phyloP scores from a whole-genome alignment of 371 early-diverging fungal species.

The Rhizomucor pusillus region DNA sequence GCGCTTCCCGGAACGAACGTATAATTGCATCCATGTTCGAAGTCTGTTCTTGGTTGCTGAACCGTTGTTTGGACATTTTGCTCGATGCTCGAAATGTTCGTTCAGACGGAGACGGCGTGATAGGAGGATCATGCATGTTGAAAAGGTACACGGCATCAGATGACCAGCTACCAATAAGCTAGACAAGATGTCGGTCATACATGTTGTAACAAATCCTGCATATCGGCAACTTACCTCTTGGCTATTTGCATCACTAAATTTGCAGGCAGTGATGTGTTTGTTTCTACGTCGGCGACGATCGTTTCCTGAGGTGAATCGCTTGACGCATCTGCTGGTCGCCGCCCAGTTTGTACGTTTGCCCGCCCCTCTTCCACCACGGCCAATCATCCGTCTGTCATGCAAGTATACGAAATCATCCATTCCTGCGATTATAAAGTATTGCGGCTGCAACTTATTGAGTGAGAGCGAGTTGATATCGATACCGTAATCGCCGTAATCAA shows the following conservation, averaged over 20 bases:
- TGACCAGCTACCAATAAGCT: conserved; percentile 67
- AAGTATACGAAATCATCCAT: conserved; percentile 54
- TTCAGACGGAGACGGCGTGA: conserved; percentile 3
- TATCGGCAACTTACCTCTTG: conserved; percentile 28
- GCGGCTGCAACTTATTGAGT: conserved; percentile 42
- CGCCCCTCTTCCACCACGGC: conserved; percentile 8
- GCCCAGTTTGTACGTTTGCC: conserved; percentile 8
- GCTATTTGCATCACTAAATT: conserved; percentile 42
- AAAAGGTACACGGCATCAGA: conserved; percentile 57
- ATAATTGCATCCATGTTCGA: conserved; percentile 9
- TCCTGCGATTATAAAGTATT: conserved; percentile 65
- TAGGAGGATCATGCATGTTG: conserved; percentile 45
- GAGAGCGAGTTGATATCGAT: conserved; percentile 57
- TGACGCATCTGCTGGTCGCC: conserved; percentile 23
- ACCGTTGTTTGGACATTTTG: background rate
- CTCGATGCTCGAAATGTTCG: conserved; percentile 12
- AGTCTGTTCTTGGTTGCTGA: background rate
- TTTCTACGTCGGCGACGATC: conserved; percentile 15
- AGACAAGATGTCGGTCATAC: background rate
- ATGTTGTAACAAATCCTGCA: background rate
- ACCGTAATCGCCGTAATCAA: conserved; percentile 46
- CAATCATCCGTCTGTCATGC: conserved; percentile 61
- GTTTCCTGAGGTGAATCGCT: conserved; percentile 20
- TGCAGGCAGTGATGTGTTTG: conserved; percentile 39
- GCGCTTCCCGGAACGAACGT: conserved; percentile 1